Percentiles rank a stretch among this genome's conserved stretches.
Conservation (phyloP, 2,329 filamentous ascomycete genomes). For the Cladosporium sp. region DNA sequence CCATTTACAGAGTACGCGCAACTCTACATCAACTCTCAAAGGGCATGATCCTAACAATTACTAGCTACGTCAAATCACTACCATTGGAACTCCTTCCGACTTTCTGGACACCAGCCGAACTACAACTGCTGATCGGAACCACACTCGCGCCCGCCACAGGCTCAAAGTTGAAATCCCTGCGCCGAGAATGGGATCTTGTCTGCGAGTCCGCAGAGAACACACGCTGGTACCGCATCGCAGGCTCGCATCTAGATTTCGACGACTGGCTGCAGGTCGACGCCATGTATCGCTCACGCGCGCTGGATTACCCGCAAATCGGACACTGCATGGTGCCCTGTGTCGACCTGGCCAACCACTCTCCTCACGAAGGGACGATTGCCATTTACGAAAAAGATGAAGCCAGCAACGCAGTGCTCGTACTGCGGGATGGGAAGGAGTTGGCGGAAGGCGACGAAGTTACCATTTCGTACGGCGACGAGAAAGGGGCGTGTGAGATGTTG, state of each 20-base stretch:
- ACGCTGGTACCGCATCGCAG: constrained; percentile 63
- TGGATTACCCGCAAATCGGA: constrained; percentile 77
- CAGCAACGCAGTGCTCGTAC: constrained; percentile 63
- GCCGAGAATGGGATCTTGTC: constrained; percentile 72
- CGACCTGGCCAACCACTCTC: constrained; percentile 88
- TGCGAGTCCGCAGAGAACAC: constrained; percentile 60
- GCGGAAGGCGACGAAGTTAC: constrained; percentile 66
- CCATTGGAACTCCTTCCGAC: constrained; percentile 74
- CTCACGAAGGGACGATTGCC: constrained; percentile 58
- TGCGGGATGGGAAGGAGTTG: constrained; percentile 56
- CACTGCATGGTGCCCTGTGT: constrained; percentile 87
- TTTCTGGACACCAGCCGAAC: constrained; percentile 72
- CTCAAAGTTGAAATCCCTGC: constrained; percentile 70
- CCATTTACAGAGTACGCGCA: constrained; percentile 68
- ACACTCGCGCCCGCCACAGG: constrained; percentile 68
- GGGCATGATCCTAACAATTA: neutral
- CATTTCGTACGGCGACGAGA: constrained; percentile 73
- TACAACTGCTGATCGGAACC: constrained; percentile 69
- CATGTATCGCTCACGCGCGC: constrained; percentile 80
- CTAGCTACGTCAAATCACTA: constrained; percentile 72
- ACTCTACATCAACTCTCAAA: neutral
- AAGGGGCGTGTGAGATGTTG: constrained; percentile 87
- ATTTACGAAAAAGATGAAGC: constrained; percentile 71
- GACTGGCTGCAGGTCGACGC: constrained; percentile 86
- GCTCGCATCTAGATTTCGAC: constrained; percentile 55